phyloP scores from a whole-genome alignment of 495 filamentous ascomycete species.

The Gamarada debralockiae region DNA sequence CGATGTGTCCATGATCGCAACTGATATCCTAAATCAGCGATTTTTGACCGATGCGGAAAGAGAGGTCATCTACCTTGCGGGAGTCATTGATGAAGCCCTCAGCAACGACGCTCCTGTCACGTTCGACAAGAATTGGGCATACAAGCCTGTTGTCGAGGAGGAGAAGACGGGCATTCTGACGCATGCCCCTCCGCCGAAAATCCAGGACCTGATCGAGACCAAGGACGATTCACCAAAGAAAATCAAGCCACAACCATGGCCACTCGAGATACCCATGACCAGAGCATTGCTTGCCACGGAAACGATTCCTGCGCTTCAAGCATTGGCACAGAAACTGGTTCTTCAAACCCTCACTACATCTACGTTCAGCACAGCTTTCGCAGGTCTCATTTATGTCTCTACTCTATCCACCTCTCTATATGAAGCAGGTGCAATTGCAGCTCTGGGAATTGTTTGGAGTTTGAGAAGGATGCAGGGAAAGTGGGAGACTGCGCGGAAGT shows the following conservation, averaged over 20 bases:
- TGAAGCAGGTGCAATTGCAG: constrained; percentile 76
- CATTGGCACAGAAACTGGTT: constrained; percentile 73
- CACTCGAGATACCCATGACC: constrained; percentile 48
- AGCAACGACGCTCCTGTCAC: constrained; percentile 15
- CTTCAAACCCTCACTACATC: constrained; percentile 71
- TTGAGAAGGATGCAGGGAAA: constrained; percentile 68
- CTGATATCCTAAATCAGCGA: constrained; percentile 67
- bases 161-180: neutral
- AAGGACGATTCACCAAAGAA: constrained; percentile 17
- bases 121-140: constrained; percentile 15
- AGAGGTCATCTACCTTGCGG: constrained; percentile 73
- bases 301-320: constrained; percentile 72
- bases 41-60: constrained; percentile 76
- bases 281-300: constrained; percentile 55
- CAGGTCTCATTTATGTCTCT: constrained; percentile 25
- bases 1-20: constrained; percentile 77
- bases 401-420: constrained; percentile 51
- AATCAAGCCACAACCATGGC: constrained; percentile 26
- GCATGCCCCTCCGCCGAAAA: constrained; percentile 3
- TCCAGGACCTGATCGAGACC: constrained; percentile 26
- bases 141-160: constrained; percentile 6
- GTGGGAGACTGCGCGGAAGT: constrained; percentile 68
- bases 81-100: constrained; percentile 67
- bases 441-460: constrained; percentile 70
- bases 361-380: constrained; percentile 58